Evolutionary conservation across 345 rosid genomes (phyloP).

Genomic region (Arabis alpina): DNA sequence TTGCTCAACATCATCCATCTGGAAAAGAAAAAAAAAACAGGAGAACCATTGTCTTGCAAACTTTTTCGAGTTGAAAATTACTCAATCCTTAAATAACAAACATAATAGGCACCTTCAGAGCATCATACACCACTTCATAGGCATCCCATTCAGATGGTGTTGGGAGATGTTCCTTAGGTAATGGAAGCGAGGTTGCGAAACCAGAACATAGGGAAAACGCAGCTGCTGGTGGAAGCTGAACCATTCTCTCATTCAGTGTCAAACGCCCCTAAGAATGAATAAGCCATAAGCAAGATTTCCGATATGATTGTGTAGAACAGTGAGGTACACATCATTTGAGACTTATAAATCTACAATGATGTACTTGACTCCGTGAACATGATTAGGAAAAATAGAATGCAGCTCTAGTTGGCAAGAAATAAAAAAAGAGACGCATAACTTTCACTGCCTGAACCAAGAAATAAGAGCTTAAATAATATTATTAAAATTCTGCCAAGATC

Average conservation of each 20-base stretch:
- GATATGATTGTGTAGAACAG: background rate
- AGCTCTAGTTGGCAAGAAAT: constrained; percentile 20
- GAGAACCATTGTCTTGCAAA: too few relatives aligned
- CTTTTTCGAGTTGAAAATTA: too few relatives aligned
- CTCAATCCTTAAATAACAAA: too few relatives aligned
- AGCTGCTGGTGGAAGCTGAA: constrained; percentile 75
- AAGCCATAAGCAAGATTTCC: constrained; percentile 22
- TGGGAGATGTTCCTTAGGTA: constrained; percentile 46
- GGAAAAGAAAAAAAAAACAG: too few relatives aligned
- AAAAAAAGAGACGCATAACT: background rate
- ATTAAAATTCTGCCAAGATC: constrained; percentile 9
- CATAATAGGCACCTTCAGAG: too few relatives aligned
- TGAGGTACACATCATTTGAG: constrained; percentile 14
- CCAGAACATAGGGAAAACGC: constrained; percentile 76
- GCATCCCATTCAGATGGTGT: constrained; percentile 44
- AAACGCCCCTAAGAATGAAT: constrained; percentile 56
- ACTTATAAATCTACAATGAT: too few relatives aligned
- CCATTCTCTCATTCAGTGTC: constrained; percentile 55
- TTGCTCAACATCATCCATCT: too few relatives aligned
- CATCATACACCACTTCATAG: constrained; percentile 44
- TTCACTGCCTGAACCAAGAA: constrained; percentile 17
- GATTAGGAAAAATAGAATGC: constrained; percentile 6
- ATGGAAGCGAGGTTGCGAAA: constrained; percentile 51
- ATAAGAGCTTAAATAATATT: constrained; percentile 11
- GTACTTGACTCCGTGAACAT: too few relatives aligned